These are phyloP conservation scores for Annulohypoxylon moriforme DNA, from an alignment of 495 filamentous ascomycete genomes.

Conservation along the genomic window DNA sequence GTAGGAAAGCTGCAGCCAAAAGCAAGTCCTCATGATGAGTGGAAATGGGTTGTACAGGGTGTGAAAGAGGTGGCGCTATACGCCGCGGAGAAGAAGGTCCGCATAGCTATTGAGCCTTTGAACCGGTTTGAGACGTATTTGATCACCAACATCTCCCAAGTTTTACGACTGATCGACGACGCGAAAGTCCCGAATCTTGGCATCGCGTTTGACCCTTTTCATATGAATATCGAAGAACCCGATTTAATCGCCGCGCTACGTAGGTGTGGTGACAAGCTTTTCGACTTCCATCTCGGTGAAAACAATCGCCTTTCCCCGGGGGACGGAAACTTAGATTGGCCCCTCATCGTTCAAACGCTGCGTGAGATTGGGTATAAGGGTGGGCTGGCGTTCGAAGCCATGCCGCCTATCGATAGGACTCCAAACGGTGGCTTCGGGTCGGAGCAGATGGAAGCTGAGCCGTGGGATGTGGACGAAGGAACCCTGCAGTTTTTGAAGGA, in stretches of 20 bases:
- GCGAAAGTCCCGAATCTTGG: constrained; percentile 38
- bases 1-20: constrained; percentile 46
- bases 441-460: constrained; percentile 33
- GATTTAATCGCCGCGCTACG: constrained; percentile 40
- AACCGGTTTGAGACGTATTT: constrained; percentile 49
- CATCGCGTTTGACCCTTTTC: constrained; percentile 47
- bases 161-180: constrained; percentile 40
- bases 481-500: constrained; percentile 46
- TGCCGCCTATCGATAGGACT: constrained; percentile 48
- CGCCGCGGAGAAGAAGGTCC: constrained; percentile 32
- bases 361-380: constrained; percentile 43
- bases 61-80: constrained; percentile 38
- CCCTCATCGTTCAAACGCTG: constrained; percentile 36
- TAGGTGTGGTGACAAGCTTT: constrained; percentile 35
- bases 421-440: constrained; percentile 26
- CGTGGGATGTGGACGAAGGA: constrained; percentile 36
- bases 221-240: constrained; percentile 46
- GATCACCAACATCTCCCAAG: constrained; percentile 41
- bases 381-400: constrained; percentile 41
- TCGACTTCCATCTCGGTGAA: constrained; percentile 46
- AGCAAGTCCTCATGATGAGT: constrained; percentile 37
- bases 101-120: constrained; percentile 43
- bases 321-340: constrained; percentile 44
- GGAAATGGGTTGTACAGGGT: constrained; percentile 47
- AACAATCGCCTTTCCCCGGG: constrained; percentile 45